A percentile compares a stretch with the other conserved stretches of the same genome.
Evolutionary conservation across 306 rosid species (phyloP).

Genomic region (Lathyrus tuberosus): DNA sequence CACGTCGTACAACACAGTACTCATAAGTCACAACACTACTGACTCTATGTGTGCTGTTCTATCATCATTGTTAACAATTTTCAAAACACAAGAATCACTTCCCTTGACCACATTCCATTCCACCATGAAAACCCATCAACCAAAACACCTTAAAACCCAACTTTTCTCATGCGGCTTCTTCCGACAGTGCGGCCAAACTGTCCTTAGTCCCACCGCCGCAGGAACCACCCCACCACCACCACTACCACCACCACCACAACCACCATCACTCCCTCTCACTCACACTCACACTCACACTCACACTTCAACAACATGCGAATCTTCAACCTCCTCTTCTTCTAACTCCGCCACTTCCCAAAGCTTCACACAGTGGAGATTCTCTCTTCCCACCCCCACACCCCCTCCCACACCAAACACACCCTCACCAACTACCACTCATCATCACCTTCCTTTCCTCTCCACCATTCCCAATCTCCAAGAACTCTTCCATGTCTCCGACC

Average conservation of each 20-base stretch:
- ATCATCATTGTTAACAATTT: background rate
- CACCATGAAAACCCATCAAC: conserved; percentile 73
- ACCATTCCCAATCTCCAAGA: conserved; percentile 56
- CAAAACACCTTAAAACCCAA: conserved; percentile 82
- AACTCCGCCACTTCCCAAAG: conserved; percentile 81
- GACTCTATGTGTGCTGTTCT: background rate
- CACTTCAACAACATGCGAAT: conserved; percentile 53
- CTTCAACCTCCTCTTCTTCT: conserved; percentile 67
- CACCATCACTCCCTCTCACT: no score
- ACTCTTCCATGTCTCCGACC: conserved; percentile 75
- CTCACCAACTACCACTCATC: conserved; percentile 7
- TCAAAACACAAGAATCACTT: background rate
- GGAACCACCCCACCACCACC: conserved; percentile 31
- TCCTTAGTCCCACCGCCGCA: conserved; percentile 75
- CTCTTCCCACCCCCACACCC: conserved; percentile 54
- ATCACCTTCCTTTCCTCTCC: background rate
- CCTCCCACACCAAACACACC: conserved; percentile 30
- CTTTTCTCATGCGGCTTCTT: conserved; percentile 92
- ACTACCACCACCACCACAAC: conserved; percentile 30
- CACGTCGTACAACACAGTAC: conserved; percentile 25
- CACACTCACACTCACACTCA: conserved; percentile 31
- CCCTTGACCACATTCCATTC: background rate
- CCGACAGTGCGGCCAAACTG: conserved; percentile 86
- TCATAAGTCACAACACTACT: background rate
- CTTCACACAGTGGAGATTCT: conserved; percentile 92